These are phyloP conservation scores for Neurospora discreta DNA, from an alignment of 495 filamentous ascomycete species.

Conservation along the genomic window DNA sequence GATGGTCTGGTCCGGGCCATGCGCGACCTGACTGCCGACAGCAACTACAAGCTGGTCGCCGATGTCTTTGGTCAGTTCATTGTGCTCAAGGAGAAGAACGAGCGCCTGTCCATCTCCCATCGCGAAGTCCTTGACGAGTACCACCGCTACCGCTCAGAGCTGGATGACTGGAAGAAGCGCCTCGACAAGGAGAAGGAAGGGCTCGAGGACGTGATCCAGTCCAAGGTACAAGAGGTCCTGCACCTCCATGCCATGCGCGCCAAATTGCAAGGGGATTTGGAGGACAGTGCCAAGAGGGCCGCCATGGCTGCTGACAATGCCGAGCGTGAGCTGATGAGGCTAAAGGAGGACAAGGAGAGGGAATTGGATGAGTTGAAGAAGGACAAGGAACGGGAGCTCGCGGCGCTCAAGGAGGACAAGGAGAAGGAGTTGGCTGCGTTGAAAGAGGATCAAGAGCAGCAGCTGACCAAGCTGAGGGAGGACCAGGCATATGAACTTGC, in stretches of 20 bases:
- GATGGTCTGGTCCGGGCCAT: slow-evolving; percentile 28
- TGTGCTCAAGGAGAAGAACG: slow-evolving; percentile 27
- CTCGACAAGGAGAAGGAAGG: slow-evolving; percentile 19
- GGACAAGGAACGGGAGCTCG: slow-evolving; percentile 2
- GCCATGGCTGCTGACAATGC: slow-evolving; percentile 10
- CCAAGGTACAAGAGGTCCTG: slow-evolving; percentile 19
- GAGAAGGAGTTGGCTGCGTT: slow-evolving; percentile 5
- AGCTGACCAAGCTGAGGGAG: neutral
- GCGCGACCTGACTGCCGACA: slow-evolving; percentile 24
- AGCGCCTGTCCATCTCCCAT: slow-evolving; percentile 20
- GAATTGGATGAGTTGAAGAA: slow-evolving; percentile 3
- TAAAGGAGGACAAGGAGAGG: slow-evolving; percentile 2
- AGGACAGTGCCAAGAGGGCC: slow-evolving; percentile 12
- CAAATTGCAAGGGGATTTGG: slow-evolving; percentile 16
- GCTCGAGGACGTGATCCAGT: slow-evolving; percentile 18
- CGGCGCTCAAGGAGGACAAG: neutral
- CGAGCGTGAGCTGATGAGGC: slow-evolving; percentile 1
- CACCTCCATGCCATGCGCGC: slow-evolving; percentile 14
- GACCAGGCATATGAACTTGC: slow-evolving; percentile 4
- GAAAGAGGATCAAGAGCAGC: neutral
- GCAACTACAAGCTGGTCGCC: slow-evolving; percentile 29
- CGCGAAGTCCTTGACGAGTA: slow-evolving; percentile 26
- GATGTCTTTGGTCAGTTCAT: slow-evolving; percentile 29
- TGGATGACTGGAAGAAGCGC: slow-evolving; percentile 18
- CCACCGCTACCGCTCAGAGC: slow-evolving; percentile 24